Conservation (phyloP, 83 land plant species). For the Picea mariana region DNA sequence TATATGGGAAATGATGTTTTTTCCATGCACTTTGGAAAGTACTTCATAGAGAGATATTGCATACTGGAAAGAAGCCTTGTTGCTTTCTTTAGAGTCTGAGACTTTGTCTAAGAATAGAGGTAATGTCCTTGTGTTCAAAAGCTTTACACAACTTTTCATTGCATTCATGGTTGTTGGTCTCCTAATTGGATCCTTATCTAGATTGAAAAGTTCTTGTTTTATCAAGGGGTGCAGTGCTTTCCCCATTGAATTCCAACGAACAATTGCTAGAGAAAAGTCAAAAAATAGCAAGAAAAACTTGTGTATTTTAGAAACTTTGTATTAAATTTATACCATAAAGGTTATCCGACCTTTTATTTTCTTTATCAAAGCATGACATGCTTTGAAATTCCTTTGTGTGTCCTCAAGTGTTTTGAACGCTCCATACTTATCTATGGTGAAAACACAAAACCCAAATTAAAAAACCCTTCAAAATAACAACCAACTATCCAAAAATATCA, state of each 20-base stretch:
- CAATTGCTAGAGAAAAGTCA: not conserved
- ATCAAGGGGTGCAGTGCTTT: conserved; percentile 51
- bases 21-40: conserved; percentile 82
- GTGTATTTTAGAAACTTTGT: not conserved
- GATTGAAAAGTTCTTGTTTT: conserved; percentile 60
- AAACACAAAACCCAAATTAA: no score
- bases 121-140: conserved; percentile 52
- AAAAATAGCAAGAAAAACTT: not conserved
- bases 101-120: conserved; percentile 72
- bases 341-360: conserved; percentile 62
- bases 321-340: not conserved
- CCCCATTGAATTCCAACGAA: conserved; percentile 28
- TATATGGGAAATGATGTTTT: conserved; percentile 78
- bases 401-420: no score
- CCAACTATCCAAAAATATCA: no score
- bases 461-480: no score
- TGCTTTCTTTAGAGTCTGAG: conserved; percentile 57
- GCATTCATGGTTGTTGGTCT: conserved; percentile 71
- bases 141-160: conserved; percentile 57
- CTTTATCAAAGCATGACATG: conserved; percentile 83
- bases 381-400: conserved; percentile 79
- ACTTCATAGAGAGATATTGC: conserved; percentile 85
- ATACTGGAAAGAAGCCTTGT: conserved; percentile 39
- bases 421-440: no score
- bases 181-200: conserved; percentile 63